Percentiles rank a stretch among this genome's conserved stretches.
These are phyloP conservation scores for Rhamnella rubrinervis DNA, from an alignment of 331 rosid species.

Conservation along the genomic window DNA sequence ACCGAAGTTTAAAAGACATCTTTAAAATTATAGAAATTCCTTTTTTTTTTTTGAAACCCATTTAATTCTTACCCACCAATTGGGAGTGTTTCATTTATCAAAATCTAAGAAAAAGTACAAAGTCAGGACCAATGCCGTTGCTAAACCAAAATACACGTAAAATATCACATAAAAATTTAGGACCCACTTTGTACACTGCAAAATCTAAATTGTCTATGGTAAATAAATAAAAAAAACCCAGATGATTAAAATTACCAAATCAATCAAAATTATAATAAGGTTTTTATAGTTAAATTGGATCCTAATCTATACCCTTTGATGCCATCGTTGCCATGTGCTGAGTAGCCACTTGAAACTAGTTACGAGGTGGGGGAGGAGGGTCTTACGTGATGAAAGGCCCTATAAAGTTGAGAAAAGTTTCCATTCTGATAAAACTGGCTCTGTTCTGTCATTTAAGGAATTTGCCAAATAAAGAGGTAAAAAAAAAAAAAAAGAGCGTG, in stretches of 20 bases:
- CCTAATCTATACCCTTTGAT: too few species aligned
- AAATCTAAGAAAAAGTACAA: background rate
- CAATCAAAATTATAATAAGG: too few species aligned
- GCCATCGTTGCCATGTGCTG: background rate
- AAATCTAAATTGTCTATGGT: too few species aligned
- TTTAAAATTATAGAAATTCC: too few species aligned
- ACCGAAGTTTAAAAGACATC: too few species aligned
- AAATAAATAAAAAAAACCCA: too few species aligned
- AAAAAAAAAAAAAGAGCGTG: background rate
- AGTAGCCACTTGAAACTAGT: background rate
- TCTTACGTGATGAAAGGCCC: background rate
- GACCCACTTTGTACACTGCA: too few species aligned
- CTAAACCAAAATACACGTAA: background rate
- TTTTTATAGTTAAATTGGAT: background rate
- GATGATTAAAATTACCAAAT: too few species aligned
- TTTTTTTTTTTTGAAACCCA: too few species aligned
- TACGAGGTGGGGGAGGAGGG: background rate
- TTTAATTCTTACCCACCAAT: background rate
- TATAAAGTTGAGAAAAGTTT: background rate
- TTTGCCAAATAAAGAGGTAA: conserved; percentile 1
- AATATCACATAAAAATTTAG: too few species aligned
- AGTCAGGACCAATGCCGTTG: background rate
- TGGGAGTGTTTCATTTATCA: background rate
- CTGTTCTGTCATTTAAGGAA: background rate
- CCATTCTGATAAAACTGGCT: background rate